These are phyloP conservation scores for Penicillium mononematosum DNA, from an alignment of 495 filamentous ascomycete genomes.

Conservation along the genomic window DNA sequence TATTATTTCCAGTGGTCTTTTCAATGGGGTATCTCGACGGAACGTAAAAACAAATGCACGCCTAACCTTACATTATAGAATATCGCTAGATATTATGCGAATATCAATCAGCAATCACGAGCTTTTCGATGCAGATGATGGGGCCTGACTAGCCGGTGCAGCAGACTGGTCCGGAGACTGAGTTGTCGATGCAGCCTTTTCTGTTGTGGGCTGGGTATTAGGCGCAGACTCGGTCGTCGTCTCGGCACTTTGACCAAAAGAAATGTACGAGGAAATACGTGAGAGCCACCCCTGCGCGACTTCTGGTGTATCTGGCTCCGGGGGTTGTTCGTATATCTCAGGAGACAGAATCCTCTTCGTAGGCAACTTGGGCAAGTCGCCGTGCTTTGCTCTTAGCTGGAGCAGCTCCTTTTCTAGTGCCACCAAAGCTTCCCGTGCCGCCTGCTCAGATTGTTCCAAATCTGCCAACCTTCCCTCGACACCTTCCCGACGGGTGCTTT, in stretches of 20 bases:
- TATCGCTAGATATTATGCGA: neutral
- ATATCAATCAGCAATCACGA: neutral
- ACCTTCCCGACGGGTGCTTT: slow-evolving; percentile 69
- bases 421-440: slow-evolving; percentile 56
- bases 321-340: slow-evolving; percentile 46
- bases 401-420: slow-evolving; percentile 68
- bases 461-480: slow-evolving; percentile 67
- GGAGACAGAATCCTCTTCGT: slow-evolving; percentile 43
- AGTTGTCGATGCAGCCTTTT: neutral
- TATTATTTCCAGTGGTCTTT: neutral
- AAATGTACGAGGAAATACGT: slow-evolving; percentile 35
- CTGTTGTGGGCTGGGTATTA: neutral
- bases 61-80: slow-evolving; percentile 3
- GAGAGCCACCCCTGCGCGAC: slow-evolving; percentile 35
- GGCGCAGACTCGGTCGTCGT: neutral
- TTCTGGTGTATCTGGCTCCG: slow-evolving; percentile 29
- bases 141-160: neutral
- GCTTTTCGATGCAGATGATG: neutral
- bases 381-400: slow-evolving; percentile 49
- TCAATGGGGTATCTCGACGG: slow-evolving; percentile 10
- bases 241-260: slow-evolving; percentile 20
- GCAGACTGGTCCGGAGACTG: neutral
- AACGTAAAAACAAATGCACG: slow-evolving; percentile 6
- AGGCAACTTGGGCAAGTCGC: slow-evolving; percentile 25
- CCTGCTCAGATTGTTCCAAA: slow-evolving; percentile 61